Evolutionary conservation across 768 basidiomycete species (phyloP).

Genomic region (Strobilomyces echinocephalus): DNA sequence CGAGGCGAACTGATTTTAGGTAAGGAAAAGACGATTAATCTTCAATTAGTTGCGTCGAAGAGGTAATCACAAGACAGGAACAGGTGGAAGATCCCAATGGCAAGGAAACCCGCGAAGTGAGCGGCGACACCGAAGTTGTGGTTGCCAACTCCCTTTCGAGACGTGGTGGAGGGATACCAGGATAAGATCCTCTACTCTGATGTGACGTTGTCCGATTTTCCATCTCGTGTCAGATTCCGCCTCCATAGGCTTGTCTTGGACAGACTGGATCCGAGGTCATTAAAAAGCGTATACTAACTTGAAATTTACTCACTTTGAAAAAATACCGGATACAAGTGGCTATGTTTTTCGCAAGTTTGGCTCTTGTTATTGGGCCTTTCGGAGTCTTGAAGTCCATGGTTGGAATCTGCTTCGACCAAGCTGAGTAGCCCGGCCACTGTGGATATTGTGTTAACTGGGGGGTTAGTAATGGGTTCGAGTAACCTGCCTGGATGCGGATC

Average conservation of each 20-base stretch:
- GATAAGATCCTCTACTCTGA: conserved; percentile 62
- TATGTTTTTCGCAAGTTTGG: conserved; percentile 75
- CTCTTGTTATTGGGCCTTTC: conserved; percentile 69
- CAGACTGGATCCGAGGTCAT: conserved; percentile 37
- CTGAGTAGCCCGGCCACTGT: conserved; percentile 77
- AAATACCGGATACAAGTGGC: conserved; percentile 74
- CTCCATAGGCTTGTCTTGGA: conserved; percentile 49
- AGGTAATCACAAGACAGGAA: neutral
- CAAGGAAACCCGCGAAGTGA: neutral
- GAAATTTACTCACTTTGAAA: conserved; percentile 41
- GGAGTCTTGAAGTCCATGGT: conserved; percentile 78
- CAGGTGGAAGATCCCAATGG: neutral
- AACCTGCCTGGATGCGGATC: conserved; percentile 64
- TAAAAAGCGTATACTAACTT: neutral
- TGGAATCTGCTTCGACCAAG: conserved; percentile 79
- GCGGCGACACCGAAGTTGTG: conserved; percentile 54
- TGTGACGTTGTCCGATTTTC: conserved; percentile 54
- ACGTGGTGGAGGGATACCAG: conserved; percentile 80
- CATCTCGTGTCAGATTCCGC: conserved; percentile 58
- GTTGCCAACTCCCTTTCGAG: conserved; percentile 80
- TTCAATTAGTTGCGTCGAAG: neutral
- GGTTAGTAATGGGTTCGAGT: neutral
- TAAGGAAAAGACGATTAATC: neutral
- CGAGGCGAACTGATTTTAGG: neutral
- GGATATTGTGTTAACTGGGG: conserved; percentile 1